These are phyloP conservation scores for Parastagonospora avenae DNA, from an alignment of 2,329 filamentous ascomycete species.

Conservation along the genomic window DNA sequence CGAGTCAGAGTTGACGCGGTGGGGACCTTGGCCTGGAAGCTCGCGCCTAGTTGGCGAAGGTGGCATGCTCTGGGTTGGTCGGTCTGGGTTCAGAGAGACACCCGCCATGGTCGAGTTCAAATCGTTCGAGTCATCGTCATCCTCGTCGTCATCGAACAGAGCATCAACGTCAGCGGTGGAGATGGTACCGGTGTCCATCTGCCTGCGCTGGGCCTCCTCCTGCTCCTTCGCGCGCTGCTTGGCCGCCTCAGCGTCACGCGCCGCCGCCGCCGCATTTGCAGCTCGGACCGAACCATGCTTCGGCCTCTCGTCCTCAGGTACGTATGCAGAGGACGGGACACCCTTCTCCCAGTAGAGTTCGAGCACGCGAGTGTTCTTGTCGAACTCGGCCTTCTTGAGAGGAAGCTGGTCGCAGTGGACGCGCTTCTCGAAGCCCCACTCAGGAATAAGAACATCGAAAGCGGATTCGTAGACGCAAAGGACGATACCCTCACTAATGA, in stretches of 20 bases:
- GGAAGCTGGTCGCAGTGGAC: constrained; percentile 98
- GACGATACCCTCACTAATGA: constrained; percentile 94
- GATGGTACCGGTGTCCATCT: constrained; percentile 93
- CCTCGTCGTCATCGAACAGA: constrained; percentile 90
- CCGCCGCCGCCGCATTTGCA: constrained; percentile 75
- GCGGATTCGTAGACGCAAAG: constrained; percentile 98
- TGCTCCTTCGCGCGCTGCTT: constrained; percentile 82
- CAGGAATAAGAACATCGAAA: constrained; percentile 96
- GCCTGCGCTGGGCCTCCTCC: constrained; percentile 88
- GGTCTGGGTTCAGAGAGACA: constrained; percentile 80
- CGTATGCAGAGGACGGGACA: constrained; percentile 91
- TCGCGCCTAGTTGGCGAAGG: constrained; percentile 83
- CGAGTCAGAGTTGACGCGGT: constrained; percentile 93
- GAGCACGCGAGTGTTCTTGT: constrained; percentile 91
- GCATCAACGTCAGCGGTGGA: constrained; percentile 92
- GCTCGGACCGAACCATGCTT: constrained; percentile 78
- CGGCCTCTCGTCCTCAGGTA: constrained; percentile 94
- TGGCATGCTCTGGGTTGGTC: constrained; percentile 93
- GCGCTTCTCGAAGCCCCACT: constrained; percentile 98
- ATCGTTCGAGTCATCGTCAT: constrained; percentile 77
- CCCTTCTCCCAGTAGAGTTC: constrained; percentile 99
- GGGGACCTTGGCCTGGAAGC: constrained; percentile 70
- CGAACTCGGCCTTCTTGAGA: constrained; percentile 98
- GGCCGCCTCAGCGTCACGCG: constrained; percentile 80
- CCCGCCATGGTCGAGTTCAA: constrained; percentile 90